phyloP scores from a whole-genome alignment of 768 basidiomycete genomes.

The Boletus sensibilis region DNA sequence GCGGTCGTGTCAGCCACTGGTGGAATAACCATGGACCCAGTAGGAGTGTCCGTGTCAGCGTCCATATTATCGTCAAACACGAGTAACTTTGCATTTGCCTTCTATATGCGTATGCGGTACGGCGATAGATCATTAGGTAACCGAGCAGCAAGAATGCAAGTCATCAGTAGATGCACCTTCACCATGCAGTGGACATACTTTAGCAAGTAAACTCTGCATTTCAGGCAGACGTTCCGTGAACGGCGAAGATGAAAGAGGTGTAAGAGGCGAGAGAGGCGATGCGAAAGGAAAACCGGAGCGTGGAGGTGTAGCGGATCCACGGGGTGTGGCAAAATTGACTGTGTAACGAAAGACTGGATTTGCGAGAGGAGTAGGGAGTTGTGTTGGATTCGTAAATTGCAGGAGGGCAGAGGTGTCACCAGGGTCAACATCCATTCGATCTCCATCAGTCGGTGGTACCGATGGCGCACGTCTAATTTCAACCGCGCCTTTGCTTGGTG shows the following conservation, averaged over 20 bases:
- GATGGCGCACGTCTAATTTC: slow-evolving; percentile 30
- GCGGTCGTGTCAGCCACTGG: neutral
- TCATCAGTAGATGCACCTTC: neutral
- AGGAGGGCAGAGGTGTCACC: slow-evolving; percentile 15
- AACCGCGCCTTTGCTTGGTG: slow-evolving; percentile 18
- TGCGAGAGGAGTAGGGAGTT: slow-evolving; percentile 3
- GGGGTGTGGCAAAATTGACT: slow-evolving; percentile 33
- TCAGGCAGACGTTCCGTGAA: slow-evolving; percentile 8
- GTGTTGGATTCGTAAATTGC: slow-evolving; percentile 23
- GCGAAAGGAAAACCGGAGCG: neutral
- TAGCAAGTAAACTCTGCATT: slow-evolving; percentile 12
- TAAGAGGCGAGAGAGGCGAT: slow-evolving; percentile 44
- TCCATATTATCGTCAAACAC: neutral
- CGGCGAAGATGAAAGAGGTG: slow-evolving; percentile 53
- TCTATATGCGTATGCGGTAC: neutral
- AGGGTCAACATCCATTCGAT: slow-evolving; percentile 28
- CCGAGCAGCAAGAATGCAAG: neutral
- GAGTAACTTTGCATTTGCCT: slow-evolving; percentile 1
- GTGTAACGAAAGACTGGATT: slow-evolving; percentile 17
- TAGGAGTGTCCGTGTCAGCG: neutral
- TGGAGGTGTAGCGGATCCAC: slow-evolving; percentile 1
- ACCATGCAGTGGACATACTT: slow-evolving; percentile 18
- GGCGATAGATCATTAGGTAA: neutral
- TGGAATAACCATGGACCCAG: neutral
- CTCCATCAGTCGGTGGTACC: slow-evolving; percentile 16